Evolutionary conservation across 2,329 filamentous ascomycete species (phyloP), one percentile per base, ranked within the genome.

Genomic region (Corinectria fuckeliana): DNA sequence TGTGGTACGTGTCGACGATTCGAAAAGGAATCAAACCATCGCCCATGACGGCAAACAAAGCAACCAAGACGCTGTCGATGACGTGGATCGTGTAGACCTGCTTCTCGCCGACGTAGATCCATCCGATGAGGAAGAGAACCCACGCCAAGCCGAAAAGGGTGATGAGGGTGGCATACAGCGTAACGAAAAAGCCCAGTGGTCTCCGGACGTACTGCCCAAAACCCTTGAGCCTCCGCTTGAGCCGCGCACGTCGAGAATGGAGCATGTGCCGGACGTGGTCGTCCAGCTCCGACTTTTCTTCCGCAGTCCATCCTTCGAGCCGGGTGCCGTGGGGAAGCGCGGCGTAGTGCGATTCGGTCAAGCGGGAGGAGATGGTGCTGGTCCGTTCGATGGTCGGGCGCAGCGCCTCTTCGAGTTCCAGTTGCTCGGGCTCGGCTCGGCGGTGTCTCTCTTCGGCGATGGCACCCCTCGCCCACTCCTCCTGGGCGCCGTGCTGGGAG

Each of bases 41-140:
- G 47, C 89, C 89, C 72, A 91, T 87, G 60, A 91, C 76, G 51
- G 85, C 88, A 64, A 91, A 91, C 6, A 91, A 80, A 10, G 87
- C 89, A 6, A 91, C 89, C 13, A 91, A 80, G 25, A 90, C 81
- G 66, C 88, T 88, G 75, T 91, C 89, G 64, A 91, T 90, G 48
- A 91, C 76, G 61, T 91, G 87, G 67, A 91, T 85, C 34, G 85
- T 75, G 63, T 91, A 94, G 3, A 86, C 78, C 72, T 94, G 90
- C 67, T 83, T 81, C 26, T 86, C 85, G 18, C 90, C 91, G 18
- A 94, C 89, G 63, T 92, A 93, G 71, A 95, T 91, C 92, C 92
- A 96, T 47, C 89, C 91, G 72, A 96, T 96, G 54, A 96, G 80
- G 76, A 94, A 95, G n/a, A 96, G 83, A 1, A 96, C 92, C 92